Conservation (phyloP, 2,329 filamentous ascomycete species). For the Sclerotinia borealis region DNA sequence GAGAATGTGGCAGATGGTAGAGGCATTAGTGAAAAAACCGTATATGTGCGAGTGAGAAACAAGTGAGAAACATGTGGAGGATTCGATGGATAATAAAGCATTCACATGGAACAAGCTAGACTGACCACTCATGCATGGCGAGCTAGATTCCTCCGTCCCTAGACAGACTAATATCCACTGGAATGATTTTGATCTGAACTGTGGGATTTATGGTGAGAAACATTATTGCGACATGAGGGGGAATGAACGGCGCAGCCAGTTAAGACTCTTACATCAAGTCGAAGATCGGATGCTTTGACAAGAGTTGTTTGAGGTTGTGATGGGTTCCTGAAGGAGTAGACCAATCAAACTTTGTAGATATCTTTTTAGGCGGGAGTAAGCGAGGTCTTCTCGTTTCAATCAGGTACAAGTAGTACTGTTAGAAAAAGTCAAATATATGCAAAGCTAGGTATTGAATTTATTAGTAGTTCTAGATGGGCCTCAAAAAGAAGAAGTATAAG, state of each 20-base stretch:
- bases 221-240: background rate
- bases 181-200: constrained; percentile 2
- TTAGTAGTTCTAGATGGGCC: background rate
- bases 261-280: background rate
- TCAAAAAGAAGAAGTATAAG: background rate
- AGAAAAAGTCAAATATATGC: constrained; percentile 1
- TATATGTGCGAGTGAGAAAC: background rate
- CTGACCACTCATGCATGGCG: background rate
- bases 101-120: background rate
- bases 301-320: constrained; percentile 7
- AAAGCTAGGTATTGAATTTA: background rate
- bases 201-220: background rate
- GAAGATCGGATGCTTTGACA: background rate
- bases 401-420: no score
- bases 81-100: background rate
- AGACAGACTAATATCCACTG: background rate
- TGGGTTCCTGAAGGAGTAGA: background rate
- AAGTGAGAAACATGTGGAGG: background rate
- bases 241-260: constrained; percentile 2
- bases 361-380: background rate
- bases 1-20: background rate
- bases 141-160: background rate
- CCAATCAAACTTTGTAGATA: constrained; percentile 6
- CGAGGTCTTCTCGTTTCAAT: background rate
- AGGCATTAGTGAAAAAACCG: background rate